A percentile compares a stretch with the other conserved stretches of the same genome.
phyloP scores from a whole-genome alignment of 2,329 filamentous ascomycete genomes.

The Venturiaceae sp. region DNA sequence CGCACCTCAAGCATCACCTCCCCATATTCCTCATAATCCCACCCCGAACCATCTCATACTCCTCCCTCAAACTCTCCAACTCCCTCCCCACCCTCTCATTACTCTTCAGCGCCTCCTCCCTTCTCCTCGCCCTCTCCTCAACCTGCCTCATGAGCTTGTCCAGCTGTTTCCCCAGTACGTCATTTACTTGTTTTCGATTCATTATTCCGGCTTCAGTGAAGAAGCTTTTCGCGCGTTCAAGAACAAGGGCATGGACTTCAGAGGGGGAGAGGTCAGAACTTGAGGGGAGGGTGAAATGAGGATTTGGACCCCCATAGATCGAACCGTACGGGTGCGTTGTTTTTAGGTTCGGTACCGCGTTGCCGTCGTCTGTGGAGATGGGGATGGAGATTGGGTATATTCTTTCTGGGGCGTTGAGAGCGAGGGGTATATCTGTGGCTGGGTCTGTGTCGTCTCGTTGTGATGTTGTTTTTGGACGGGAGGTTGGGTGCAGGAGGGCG shows the following conservation, averaged over 20 bases:
- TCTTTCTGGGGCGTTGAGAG: neutral
- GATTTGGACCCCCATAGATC: slow-evolving; percentile 22
- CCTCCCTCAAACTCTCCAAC: slow-evolving; percentile 9
- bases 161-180: neutral
- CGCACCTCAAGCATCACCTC: neutral
- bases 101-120: slow-evolving; percentile 27
- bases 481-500: neutral
- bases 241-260: neutral
- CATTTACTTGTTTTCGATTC: neutral
- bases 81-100: slow-evolving; percentile 28
- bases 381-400: neutral
- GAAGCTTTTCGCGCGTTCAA: neutral
- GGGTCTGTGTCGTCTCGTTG: neutral
- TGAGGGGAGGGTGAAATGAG: neutral
- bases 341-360: neutral
- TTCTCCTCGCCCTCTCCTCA: neutral
- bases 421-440: neutral
- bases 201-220: neutral
- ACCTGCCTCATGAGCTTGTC: slow-evolving; percentile 1
- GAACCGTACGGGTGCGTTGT: slow-evolving; percentile 1
- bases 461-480: neutral
- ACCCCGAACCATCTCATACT: slow-evolving; percentile 1
- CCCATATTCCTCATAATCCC: neutral
- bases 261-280: neutral
- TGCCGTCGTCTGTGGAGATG: neutral